Conservation (phyloP, 331 rosid species). For the Acacia concinna region DNA sequence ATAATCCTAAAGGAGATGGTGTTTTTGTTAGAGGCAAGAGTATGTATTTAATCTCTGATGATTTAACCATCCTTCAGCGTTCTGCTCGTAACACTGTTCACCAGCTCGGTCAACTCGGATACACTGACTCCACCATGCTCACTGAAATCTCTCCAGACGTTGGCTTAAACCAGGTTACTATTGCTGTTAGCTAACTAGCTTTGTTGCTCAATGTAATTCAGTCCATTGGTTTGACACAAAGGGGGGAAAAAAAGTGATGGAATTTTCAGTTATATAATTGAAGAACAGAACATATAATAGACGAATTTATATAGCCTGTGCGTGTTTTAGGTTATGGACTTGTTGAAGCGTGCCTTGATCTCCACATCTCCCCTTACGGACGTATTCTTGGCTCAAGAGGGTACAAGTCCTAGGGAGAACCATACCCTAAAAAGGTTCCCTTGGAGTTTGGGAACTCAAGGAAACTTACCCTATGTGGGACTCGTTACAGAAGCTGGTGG, state of each 20-base stretch:
- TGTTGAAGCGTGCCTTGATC: slow-evolving; percentile 3
- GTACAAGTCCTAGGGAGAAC: too few species aligned
- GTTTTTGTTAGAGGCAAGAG: background rate
- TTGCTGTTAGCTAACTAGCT: too few species aligned
- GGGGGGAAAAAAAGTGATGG: too few species aligned
- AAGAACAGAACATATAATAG: too few species aligned
- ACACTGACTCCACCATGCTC: background rate
- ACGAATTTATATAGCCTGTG: too few species aligned
- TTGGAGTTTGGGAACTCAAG: too few species aligned
- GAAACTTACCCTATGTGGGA: too few species aligned
- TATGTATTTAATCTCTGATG: slow-evolving; percentile 6
- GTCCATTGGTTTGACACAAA: too few species aligned
- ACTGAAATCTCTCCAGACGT: background rate
- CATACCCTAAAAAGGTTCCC: too few species aligned
- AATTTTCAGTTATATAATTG: too few species aligned
- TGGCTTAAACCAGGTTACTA: background rate
- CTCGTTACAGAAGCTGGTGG: background rate
- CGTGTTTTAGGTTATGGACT: background rate
- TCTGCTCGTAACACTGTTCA: background rate
- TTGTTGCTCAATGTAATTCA: too few species aligned
- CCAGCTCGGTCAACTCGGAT: background rate
- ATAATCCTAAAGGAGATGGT: background rate
- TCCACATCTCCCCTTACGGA: background rate
- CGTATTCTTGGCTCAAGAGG: background rate
- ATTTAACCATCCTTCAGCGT: background rate